Base-by-base conservation (phyloP, 176 grass and related monocot genomes). In the Cocos nucifera region DNA sequence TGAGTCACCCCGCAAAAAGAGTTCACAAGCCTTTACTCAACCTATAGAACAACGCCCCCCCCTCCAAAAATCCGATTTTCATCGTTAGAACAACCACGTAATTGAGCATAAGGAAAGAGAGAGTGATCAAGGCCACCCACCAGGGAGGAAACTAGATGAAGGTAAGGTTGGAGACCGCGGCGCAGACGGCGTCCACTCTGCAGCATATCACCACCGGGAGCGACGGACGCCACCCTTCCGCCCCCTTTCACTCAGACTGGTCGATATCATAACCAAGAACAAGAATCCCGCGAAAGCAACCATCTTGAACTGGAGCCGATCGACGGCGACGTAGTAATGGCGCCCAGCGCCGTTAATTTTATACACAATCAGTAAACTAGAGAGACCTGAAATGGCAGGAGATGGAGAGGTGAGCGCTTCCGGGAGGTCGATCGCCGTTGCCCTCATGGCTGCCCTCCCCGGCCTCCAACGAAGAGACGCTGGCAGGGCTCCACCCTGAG, bases 231-330 rank as follows among this genome's bases (percentile, higher is more conserved):
- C 73, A 76, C 1, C 83, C 84, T 0, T 70, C 52, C 25, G 88
- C 78, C 1, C 77, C 35, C 35, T 14, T 44, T 44, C 9, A 44
- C 35, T 12, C 35, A 3, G 14, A 12, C 12, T 44, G 35, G 10
- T 44, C 35, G 2, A 44, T 44, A 44, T 6, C 35, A 44, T 44
- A 12, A 12, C 35, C 35, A 12, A 44, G 35, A 44, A 44, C 35
- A 44, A 44, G 6, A 44, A 44, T 12, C 35, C 1, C 7, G 1
- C 22, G 54, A 18, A 5, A 16, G 2, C 35, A 49, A 88, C 84
- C 89, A 88, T 85, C 62, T 94, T 88, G 84, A 85, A 94, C 51
- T 94, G 81, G 52, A 70, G 64, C 56, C 81, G 81, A 82, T 94
- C 84, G 8, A 88, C 84, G 49, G 89, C 89, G 56, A 94, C 76